phyloP scores from a whole-genome alignment of 2,329 filamentous ascomycete genomes.

The Hypoxylon sp. region DNA sequence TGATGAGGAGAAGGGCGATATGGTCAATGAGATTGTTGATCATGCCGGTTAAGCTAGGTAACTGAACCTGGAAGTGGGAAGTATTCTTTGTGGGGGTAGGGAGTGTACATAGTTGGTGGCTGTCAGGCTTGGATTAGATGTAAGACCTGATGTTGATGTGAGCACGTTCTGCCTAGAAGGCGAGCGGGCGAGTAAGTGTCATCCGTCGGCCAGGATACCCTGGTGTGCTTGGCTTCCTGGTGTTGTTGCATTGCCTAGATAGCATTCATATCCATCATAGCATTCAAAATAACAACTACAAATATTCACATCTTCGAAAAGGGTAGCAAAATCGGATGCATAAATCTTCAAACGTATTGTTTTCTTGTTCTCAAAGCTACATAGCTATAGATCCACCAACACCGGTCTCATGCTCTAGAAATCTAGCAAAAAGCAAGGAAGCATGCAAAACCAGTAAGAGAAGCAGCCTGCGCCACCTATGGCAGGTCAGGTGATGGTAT shows the following conservation, averaged over 20 bases:
- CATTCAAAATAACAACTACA: slow-evolving; percentile 23
- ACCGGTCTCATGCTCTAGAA: slow-evolving; percentile 40
- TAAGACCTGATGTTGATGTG: slow-evolving; percentile 29
- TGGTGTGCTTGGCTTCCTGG: slow-evolving; percentile 5
- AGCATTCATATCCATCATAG: slow-evolving; percentile 41
- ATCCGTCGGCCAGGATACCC: slow-evolving; percentile 32
- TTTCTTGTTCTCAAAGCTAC: slow-evolving; percentile 16
- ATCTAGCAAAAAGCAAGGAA: slow-evolving; percentile 26
- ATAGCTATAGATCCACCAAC: slow-evolving; percentile 39
- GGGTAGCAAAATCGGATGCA: neutral
- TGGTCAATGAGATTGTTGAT: slow-evolving; percentile 95
- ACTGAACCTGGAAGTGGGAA: neutral
- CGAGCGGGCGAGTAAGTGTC: slow-evolving; percentile 12
- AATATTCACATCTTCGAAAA: slow-evolving; percentile 7
- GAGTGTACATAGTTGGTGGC: slow-evolving; percentile 15
- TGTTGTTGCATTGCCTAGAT: slow-evolving; percentile 45
- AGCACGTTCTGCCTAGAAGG: slow-evolving; percentile 12
- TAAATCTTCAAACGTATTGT: slow-evolving; percentile 4
- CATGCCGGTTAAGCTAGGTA: slow-evolving; percentile 77
- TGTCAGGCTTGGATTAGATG: slow-evolving; percentile 30
- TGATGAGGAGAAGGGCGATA: slow-evolving; percentile 77
- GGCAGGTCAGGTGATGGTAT: slow-evolving; percentile 1
- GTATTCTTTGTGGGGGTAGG: neutral
- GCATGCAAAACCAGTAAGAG: neutral
- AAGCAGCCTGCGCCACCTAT: slow-evolving; percentile 15